These are phyloP conservation scores for Pisolithus marmoratus DNA, from an alignment of 768 basidiomycete genomes.

Conservation along the genomic window DNA sequence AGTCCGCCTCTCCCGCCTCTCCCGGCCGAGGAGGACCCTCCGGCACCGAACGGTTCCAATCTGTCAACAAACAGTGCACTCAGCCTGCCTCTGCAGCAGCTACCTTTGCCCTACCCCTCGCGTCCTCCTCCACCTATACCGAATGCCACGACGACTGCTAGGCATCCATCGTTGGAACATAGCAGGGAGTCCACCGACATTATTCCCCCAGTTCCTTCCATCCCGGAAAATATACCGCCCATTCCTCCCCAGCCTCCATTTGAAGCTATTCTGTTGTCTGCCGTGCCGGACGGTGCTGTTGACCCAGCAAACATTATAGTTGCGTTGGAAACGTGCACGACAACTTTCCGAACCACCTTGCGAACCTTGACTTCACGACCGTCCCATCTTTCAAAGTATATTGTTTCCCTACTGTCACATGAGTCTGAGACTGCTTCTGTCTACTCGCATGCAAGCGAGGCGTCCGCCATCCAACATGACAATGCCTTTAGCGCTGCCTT, in stretches of 20 bases:
- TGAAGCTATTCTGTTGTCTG: conserved; percentile 59
- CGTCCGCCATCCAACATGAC: conserved; percentile 11
- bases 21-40: conserved; percentile 23
- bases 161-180: conserved; percentile 34
- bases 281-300: conserved; percentile 40
- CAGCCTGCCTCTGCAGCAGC: conserved; percentile 19
- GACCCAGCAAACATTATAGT: conserved; percentile 63
- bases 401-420: conserved; percentile 39
- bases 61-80: conserved; percentile 17
- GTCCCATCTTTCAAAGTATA: conserved; percentile 57
- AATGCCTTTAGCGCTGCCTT: conserved; percentile 46
- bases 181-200: conserved; percentile 27
- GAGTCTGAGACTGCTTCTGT: conserved; percentile 50
- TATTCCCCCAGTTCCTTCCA: conserved; percentile 41
- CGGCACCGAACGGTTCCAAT: background rate
- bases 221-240: conserved; percentile 40
- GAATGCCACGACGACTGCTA: conserved; percentile 10
- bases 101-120: conserved; percentile 29
- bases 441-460: conserved; percentile 46
- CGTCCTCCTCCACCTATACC: conserved; percentile 27
- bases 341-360: conserved; percentile 59
- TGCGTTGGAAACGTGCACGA: conserved; percentile 68
- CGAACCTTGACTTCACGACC: conserved; percentile 63
- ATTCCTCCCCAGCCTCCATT: conserved; percentile 54
- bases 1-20: conserved; percentile 51